phyloP scores from a whole-genome alignment of 805 yeast genomes.

The Zygoascus biomembranicola region DNA sequence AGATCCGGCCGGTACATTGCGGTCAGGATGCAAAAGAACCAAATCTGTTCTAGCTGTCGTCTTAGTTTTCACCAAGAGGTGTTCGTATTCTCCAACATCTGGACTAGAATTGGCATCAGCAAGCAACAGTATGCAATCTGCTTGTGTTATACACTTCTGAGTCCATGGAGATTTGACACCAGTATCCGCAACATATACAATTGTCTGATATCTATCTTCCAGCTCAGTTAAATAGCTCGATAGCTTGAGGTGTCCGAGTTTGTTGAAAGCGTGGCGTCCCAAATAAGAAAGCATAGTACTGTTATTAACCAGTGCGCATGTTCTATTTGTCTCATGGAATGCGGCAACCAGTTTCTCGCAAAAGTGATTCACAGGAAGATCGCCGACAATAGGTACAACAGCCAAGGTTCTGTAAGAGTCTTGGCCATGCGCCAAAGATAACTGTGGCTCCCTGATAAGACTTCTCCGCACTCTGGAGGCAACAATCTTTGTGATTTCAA shows the following conservation, averaged over 20 bases:
- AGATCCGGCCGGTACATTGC: constrained; percentile 74
- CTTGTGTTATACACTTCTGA: constrained; percentile 84
- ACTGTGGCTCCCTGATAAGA: background rate
- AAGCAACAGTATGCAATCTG: constrained; percentile 82
- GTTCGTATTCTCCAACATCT: constrained; percentile 78
- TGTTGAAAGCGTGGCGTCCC: constrained; percentile 91
- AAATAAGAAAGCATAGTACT: constrained; percentile 69
- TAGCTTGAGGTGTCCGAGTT: constrained; percentile 72
- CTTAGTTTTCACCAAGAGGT: constrained; percentile 60
- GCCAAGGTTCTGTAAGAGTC: constrained; percentile 69
- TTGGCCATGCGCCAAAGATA: background rate
- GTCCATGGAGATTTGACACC: constrained; percentile 83
- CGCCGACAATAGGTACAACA: constrained; percentile 67
- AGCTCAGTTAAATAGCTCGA: constrained; percentile 85
- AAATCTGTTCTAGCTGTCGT: constrained; percentile 85
- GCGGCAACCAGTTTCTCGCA: constrained; percentile 68
- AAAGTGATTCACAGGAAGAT: constrained; percentile 81
- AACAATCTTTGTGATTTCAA: constrained; percentile 79
- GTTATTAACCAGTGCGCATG: constrained; percentile 75
- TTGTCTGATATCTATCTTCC: constrained; percentile 83
- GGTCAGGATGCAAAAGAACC: constrained; percentile 74
- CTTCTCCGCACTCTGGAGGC: constrained; percentile 42
- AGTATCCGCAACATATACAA: constrained; percentile 84
- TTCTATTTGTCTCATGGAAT: constrained; percentile 59
- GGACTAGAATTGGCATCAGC: constrained; percentile 77